Evolutionary conservation across 2,329 filamentous ascomycete species (phyloP), one percentile per base, ranked within the genome.

Genomic region (Pseudocercospora eumusae): DNA sequence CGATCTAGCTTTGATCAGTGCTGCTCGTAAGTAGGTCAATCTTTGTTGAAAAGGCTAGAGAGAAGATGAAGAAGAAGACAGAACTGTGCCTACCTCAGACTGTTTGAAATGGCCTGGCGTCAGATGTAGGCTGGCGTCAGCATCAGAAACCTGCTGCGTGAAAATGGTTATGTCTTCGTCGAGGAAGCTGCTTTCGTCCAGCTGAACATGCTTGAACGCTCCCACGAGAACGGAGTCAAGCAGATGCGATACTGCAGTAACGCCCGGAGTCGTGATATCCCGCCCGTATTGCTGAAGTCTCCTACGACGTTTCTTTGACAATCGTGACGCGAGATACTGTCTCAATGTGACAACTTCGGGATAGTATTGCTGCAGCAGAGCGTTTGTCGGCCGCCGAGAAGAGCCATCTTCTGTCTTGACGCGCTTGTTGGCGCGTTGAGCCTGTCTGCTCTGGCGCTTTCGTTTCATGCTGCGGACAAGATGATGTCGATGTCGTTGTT

Each of bases 211-310:
- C 56, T 75, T 70, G 49, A 72, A 67, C 13, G 82, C 74, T 33
- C 88, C 89, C 44, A 96, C 82, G 15, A 95, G 75, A 0, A 86
- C 87, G 1, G 82, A 82, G 75, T 95, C 90, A 33, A 96, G 84
- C 25, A 93, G 75, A 2, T 73, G 72, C 4, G 79, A 81, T 10
- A 93, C 73, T 28, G 74, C 75, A 15, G 18, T 13, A 6, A 69
- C 64, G 11, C 20, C 21, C 5, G 64, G 47, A n/a, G 10, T 15
- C 4, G 23, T 11, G 13, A 25, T 53, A 60, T 64, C 64, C 49
- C 49, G 58, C 15, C 69, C 70, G 59, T 70, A 71, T 28, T 67
- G 66, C 44, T 67, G 65, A 10, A 72, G 54, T 61, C 61, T 61
- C 50, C 65, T 64, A 47, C 67, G 64, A 28, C 65, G 65, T 60